Conservation (phyloP, 768 basidiomycete genomes). For the Suillus ampliporus region DNA sequence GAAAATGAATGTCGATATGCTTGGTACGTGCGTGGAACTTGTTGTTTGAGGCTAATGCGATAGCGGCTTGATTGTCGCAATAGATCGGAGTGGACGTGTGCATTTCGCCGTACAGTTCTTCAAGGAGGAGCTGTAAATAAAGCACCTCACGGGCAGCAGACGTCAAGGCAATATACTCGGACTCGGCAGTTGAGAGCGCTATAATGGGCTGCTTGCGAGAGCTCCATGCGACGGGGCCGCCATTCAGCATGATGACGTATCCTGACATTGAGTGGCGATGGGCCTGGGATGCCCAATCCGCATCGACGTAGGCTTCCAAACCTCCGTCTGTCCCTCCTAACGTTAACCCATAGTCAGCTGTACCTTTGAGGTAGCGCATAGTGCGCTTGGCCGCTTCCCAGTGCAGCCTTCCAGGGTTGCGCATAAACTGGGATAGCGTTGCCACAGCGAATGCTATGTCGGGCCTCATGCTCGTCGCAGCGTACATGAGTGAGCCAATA, state of each 20-base stretch:
- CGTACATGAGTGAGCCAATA: constrained; percentile 29
- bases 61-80: constrained; percentile 35
- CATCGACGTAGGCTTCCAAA: constrained; percentile 25
- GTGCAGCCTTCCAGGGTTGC: constrained; percentile 1
- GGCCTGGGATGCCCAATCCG: constrained; percentile 31
- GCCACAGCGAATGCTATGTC: constrained; percentile 39
- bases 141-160: constrained; percentile 41
- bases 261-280: constrained; percentile 32
- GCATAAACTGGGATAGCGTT: not conserved
- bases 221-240: constrained; percentile 15
- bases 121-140: constrained; percentile 35
- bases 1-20: constrained; percentile 44
- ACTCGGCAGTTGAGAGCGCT: constrained; percentile 33
- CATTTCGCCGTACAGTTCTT: constrained; percentile 18
- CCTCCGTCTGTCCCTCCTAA: not conserved
- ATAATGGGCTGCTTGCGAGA: constrained; percentile 29
- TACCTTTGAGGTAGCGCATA: too few relatives aligned
- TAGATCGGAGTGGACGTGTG: constrained; percentile 3
- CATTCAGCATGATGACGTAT: constrained; percentile 27
- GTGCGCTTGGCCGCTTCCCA: too few relatives aligned
- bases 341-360: too few relatives aligned
- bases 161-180: constrained; percentile 33
- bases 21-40: constrained; percentile 39
- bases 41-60: constrained; percentile 34
- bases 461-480: constrained; percentile 28